A percentile compares a stretch with the other conserved stretches of the same genome.
These are phyloP conservation scores for Agrostemma githago DNA, from an alignment of 148 eudicot species.

Conservation along the genomic window DNA sequence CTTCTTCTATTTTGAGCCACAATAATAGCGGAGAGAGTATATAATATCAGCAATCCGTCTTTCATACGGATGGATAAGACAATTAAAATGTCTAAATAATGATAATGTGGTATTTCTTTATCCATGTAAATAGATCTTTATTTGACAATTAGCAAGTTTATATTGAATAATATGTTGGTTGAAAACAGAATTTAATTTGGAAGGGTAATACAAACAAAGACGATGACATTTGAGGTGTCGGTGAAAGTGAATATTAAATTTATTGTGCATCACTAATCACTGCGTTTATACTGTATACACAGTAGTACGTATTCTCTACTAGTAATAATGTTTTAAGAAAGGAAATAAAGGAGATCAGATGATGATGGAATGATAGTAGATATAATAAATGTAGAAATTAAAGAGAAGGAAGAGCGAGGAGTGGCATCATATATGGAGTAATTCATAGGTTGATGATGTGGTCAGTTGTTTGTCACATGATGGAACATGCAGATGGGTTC, in stretches of 20 bases:
- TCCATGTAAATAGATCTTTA: too few species aligned
- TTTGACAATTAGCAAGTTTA: too few species aligned
- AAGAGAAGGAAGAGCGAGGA: not conserved
- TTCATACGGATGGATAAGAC: too few species aligned
- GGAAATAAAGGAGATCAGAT: not conserved
- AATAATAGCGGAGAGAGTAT: too few species aligned
- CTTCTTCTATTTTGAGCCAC: too few species aligned
- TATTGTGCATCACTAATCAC: not conserved
- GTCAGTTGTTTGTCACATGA: constrained; percentile 29
- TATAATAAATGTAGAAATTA: too few species aligned
- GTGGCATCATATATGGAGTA: not conserved
- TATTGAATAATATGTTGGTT: too few species aligned
- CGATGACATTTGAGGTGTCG: not conserved
- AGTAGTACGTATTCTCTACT: constrained; percentile 8
- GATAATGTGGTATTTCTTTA: too few species aligned
- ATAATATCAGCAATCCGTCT: too few species aligned
- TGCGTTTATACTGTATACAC: constrained; percentile 6
- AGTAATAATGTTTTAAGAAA: not conserved
- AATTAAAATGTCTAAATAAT: too few species aligned
- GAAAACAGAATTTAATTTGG: too few species aligned
- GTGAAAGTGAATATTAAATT: not conserved
- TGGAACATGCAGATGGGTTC: constrained; percentile 33
- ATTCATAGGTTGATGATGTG: not conserved
- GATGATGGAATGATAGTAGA: not conserved
- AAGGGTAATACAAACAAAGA: too few species aligned